A percentile compares a stretch with the other conserved stretches of the same genome.
Conservation (phyloP, 2,329 filamentous ascomycete genomes). For the Cytospora mali region DNA sequence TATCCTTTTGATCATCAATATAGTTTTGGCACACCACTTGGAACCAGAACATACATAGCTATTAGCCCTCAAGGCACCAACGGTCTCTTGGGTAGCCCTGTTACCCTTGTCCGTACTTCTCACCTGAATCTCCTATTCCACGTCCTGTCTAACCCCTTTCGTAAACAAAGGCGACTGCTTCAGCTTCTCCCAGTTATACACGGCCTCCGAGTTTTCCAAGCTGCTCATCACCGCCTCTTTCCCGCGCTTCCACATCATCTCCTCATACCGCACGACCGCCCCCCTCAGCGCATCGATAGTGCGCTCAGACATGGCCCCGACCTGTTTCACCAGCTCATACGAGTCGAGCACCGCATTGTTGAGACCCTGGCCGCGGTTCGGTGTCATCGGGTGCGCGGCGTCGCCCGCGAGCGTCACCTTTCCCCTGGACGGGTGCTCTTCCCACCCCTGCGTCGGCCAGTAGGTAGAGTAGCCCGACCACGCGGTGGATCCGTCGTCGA, state of each 20-base stretch:
- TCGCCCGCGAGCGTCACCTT: constrained; percentile 30
- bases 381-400: constrained; percentile 29
- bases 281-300: constrained; percentile 23
- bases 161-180: constrained; percentile 17
- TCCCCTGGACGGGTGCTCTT: constrained; percentile 17
- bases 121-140: too few species aligned
- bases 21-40: too few species aligned
- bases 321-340: constrained; percentile 3
- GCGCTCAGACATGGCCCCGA: constrained; percentile 32
- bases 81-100: too few species aligned
- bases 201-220: constrained; percentile 19
- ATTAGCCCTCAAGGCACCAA: too few species aligned
- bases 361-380: constrained; percentile 30
- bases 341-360: constrained; percentile 29
- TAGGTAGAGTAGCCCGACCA: constrained; percentile 27
- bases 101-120: too few species aligned
- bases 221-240: constrained; percentile 26
- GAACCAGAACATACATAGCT: too few species aligned
- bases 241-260: constrained; percentile 24
- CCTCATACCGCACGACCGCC: neutral
- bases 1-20: too few species aligned
- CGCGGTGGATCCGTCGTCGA: constrained; percentile 15
- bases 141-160: neutral
- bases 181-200: constrained; percentile 29
- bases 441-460: constrained; percentile 31